phyloP scores from a whole-genome alignment of 208 protist species.

The Acanthamoeba polyphaga region DNA sequence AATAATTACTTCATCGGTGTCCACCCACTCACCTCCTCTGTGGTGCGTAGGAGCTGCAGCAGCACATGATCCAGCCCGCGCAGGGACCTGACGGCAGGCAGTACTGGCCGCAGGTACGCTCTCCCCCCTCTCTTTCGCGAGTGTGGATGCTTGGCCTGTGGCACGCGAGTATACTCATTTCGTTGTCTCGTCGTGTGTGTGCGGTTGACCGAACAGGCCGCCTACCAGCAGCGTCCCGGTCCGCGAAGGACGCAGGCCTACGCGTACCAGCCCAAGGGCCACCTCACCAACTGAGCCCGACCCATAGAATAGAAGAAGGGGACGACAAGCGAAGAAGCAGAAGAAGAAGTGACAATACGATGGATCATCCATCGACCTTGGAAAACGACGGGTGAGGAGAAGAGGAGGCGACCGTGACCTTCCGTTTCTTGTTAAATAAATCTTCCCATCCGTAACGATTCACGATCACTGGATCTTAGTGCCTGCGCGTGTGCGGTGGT shows the following conservation, averaged over 20 bases:
- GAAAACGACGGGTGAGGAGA: background rate
- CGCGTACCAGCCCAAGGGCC: constrained; percentile 31
- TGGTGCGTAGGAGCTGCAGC: background rate
- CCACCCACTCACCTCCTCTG: too few species aligned
- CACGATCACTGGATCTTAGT: background rate
- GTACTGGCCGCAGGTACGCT: constrained; percentile 17
- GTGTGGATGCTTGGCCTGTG: background rate
- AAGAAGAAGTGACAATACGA: too few species aligned
- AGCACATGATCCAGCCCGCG: constrained; percentile 41
- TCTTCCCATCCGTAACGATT: background rate
- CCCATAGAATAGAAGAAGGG: too few species aligned
- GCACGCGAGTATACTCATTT: too few species aligned
- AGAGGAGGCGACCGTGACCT: background rate
- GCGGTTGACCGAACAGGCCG: background rate
- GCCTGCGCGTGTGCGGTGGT: background rate
- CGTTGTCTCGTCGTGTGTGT: too few species aligned
- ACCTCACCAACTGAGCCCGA: background rate
- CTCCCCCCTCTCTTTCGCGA: background rate
- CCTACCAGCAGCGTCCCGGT: constrained; percentile 19
- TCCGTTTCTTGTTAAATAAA: background rate
- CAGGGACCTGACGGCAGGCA: constrained; percentile 33
- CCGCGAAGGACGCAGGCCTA: constrained; percentile 18
- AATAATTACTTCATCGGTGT: background rate
- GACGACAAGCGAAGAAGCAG: too few species aligned
- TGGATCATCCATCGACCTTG: too few species aligned